phyloP scores from a whole-genome alignment of 1,284 basidiomycete species.

The Apiotrichum gamsii region DNA sequence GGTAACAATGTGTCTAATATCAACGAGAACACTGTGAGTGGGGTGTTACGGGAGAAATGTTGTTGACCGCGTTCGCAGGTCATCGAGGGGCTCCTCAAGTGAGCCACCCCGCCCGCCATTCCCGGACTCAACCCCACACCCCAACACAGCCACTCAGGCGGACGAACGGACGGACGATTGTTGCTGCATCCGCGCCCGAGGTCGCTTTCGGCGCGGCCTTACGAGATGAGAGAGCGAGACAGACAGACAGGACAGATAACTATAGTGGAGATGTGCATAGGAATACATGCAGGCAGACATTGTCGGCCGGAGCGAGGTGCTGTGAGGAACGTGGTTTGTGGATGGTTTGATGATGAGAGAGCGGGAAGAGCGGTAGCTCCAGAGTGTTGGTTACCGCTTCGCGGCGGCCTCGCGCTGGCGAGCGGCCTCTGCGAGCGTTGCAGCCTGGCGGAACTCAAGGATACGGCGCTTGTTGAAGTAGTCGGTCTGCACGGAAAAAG shows the following conservation, averaged over 20 bases:
- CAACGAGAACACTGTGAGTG: conserved; percentile 38
- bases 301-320: not conserved
- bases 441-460: conserved; percentile 44
- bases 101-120: not conserved
- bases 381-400: conserved; percentile 2
- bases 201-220: too few species aligned
- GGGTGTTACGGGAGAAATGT: not conserved
- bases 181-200: too few species aligned
- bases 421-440: conserved; percentile 42
- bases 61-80: conserved; percentile 21
- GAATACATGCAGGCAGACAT: conserved; percentile 5
- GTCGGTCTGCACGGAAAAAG: too few species aligned
- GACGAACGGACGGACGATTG: too few species aligned
- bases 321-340: not conserved
- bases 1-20: conserved; percentile 50
- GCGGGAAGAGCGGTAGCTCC: not conserved
- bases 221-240: not conserved
- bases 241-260: too few species aligned
- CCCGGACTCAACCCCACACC: too few species aligned
- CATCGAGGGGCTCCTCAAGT: conserved; percentile 44
- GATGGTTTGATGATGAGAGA: not conserved
- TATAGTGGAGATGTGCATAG: conserved; percentile 15
- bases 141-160: not conserved
- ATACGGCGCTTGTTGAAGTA: conserved; percentile 50
- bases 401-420: conserved; percentile 23